Conservation (phyloP, 805 yeast species). For the Cyberlindnera galapagoensis region DNA sequence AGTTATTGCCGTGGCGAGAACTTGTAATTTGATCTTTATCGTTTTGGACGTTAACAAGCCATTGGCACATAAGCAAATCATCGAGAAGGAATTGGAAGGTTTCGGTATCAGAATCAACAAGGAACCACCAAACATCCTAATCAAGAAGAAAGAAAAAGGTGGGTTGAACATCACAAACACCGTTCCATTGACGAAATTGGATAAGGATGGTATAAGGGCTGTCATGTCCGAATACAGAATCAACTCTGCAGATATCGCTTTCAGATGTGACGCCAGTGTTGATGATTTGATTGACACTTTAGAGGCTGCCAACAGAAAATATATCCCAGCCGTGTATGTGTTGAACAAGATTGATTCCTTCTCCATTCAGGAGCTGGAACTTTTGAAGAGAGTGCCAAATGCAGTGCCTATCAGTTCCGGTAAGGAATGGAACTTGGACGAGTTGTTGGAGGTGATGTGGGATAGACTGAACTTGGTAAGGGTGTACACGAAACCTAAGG, state of each 20-base stretch:
- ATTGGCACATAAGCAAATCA: constrained; percentile 85
- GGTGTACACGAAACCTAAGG: constrained; percentile 97
- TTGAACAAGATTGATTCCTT: constrained; percentile 94
- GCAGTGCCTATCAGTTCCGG: constrained; percentile 97
- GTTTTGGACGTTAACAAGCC: constrained; percentile 97
- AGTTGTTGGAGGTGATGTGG: constrained; percentile 94
- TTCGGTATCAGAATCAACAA: constrained; percentile 93
- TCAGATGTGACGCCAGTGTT: constrained; percentile 96
- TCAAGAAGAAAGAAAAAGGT: constrained; percentile 92
- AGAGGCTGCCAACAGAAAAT: constrained; percentile 84
- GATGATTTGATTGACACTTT: constrained; percentile 94
- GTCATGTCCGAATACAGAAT: constrained; percentile 94
- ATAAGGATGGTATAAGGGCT: constrained; percentile 89
- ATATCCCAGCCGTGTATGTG: constrained; percentile 93
- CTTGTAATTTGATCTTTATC: constrained; percentile 88
- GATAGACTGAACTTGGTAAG: constrained; percentile 82
- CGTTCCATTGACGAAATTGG: constrained; percentile 85
- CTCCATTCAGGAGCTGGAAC: constrained; percentile 86
- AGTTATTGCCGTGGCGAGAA: constrained; percentile 98
- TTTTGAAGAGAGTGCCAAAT: constrained; percentile 87
- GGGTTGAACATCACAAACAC: constrained; percentile 93
- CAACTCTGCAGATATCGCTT: constrained; percentile 92
- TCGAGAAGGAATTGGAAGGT: constrained; percentile 94
- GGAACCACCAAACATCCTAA: constrained; percentile 85
- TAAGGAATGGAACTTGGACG: constrained; percentile 95